Percentiles rank a stretch among this genome's conserved stretches.
Evolutionary conservation across 2,329 filamentous ascomycete species (phyloP).

Genomic region (Fusarium devonianum): DNA sequence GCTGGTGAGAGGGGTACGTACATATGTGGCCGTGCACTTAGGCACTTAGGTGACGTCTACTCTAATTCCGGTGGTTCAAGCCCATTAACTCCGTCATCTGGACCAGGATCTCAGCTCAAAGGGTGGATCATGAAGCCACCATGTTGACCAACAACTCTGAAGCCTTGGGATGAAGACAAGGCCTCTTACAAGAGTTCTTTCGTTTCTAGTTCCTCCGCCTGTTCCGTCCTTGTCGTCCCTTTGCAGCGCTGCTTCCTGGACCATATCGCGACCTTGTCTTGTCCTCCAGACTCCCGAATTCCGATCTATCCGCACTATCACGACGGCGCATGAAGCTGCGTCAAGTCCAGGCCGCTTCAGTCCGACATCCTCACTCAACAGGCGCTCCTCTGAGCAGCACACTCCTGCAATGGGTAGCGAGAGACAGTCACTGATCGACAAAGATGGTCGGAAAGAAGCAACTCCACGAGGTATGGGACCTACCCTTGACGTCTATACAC

Average conservation of each 20-base stretch:
- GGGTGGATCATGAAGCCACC: background rate
- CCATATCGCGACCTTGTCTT: background rate
- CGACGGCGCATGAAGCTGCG: slow-evolving; percentile 4
- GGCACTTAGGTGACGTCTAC: too few species aligned
- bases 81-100: slow-evolving; percentile 5
- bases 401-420: slow-evolving; percentile 14
- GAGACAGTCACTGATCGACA: slow-evolving; percentile 13
- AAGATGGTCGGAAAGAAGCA: slow-evolving; percentile 13
- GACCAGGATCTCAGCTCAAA: background rate
- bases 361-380: background rate
- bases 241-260: background rate
- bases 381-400: slow-evolving; percentile 7
- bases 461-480: slow-evolving; percentile 21
- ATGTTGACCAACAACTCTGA: background rate
- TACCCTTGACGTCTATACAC: background rate
- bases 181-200: slow-evolving; percentile 6
- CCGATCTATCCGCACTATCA: slow-evolving; percentile 2
- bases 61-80: slow-evolving; percentile 2
- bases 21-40: background rate
- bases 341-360: background rate
- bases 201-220: slow-evolving; percentile 1
- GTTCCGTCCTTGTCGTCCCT: background rate
- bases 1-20: too few species aligned
- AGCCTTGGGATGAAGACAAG: slow-evolving; percentile 21
- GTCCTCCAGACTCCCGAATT: slow-evolving; percentile 1